phyloP scores from a whole-genome alignment of 345 rosid genomes.

The Salix caprea region DNA sequence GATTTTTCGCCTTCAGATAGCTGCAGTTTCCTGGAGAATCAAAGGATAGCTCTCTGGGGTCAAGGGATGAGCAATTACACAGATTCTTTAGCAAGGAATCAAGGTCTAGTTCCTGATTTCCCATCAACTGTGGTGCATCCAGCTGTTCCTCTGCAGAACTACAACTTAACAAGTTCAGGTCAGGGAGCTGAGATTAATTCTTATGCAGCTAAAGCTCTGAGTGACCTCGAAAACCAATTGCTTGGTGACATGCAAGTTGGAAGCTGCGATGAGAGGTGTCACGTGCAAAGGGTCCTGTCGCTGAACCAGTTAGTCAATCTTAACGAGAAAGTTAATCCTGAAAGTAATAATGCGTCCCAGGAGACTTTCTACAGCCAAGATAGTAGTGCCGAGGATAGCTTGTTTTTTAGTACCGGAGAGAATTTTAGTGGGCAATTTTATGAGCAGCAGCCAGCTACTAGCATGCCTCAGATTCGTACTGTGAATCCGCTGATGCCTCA shows the following conservation, averaged over 20 bases:
- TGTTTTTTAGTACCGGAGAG: neutral
- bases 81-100: constrained; percentile 1
- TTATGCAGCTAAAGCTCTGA: neutral
- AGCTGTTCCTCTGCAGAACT: neutral
- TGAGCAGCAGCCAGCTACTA: neutral
- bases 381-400: neutral
- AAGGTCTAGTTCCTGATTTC: neutral
- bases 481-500: neutral
- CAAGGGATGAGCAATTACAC: neutral
- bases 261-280: neutral
- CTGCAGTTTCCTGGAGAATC: constrained; percentile 1
- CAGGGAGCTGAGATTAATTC: neutral
- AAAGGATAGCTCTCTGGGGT: neutral
- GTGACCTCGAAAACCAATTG: neutral
- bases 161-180: neutral
- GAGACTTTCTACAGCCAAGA: neutral
- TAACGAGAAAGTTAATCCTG: neutral
- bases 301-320: neutral
- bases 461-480: neutral
- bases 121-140: constrained; percentile 1
- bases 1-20: constrained; percentile 18
- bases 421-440: neutral
- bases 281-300: neutral
- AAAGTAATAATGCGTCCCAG: neutral
- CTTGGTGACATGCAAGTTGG: neutral